Conservation (phyloP, 495 filamentous ascomycete genomes). For the Mycothermus thermophilus region DNA sequence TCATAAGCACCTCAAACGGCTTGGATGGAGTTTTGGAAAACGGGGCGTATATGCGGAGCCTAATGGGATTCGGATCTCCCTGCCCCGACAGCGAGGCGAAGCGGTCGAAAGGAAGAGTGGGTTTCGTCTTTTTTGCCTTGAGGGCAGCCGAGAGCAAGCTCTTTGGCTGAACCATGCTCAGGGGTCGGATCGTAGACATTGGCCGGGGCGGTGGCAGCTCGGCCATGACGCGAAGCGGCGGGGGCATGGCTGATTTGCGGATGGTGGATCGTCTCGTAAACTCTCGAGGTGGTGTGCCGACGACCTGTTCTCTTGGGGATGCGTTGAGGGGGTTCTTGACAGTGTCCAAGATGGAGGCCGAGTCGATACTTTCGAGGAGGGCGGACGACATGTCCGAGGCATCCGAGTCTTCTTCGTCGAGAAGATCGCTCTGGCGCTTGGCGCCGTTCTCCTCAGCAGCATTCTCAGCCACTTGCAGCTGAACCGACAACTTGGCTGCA, state of each 20-base stretch:
- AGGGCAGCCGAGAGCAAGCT: conserved; percentile 56
- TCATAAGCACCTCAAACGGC: conserved; percentile 65
- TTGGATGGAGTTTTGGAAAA: conserved; percentile 59
- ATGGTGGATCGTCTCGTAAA: conserved; percentile 37
- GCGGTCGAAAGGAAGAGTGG: conserved; percentile 66
- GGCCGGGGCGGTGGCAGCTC: conserved; percentile 87
- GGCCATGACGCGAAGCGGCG: conserved; percentile 45
- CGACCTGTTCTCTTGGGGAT: conserved; percentile 35
- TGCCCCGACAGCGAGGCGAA: conserved; percentile 81
- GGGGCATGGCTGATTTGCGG: conserved; percentile 26
- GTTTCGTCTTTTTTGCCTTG: conserved; percentile 65
- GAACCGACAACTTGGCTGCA: conserved; percentile 31
- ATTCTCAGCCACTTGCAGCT: conserved; percentile 4
- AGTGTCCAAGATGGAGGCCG: conserved; percentile 37
- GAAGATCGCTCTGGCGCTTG: conserved; percentile 39
- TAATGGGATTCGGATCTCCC: conserved; percentile 67
- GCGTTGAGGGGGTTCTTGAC: conserved; percentile 35
- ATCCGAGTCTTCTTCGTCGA: conserved; percentile 45
- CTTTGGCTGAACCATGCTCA: conserved; percentile 68
- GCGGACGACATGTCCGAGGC: conserved; percentile 40
- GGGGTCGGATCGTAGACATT: conserved; percentile 67
- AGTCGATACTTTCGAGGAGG: conserved; percentile 41
- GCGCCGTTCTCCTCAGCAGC: conserved; percentile 23
- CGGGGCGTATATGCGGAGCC: conserved; percentile 75
- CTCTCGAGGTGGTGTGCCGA: conserved; percentile 41